Conservation (phyloP, 2,329 filamentous ascomycete genomes). For the Botrytis porri region DNA sequence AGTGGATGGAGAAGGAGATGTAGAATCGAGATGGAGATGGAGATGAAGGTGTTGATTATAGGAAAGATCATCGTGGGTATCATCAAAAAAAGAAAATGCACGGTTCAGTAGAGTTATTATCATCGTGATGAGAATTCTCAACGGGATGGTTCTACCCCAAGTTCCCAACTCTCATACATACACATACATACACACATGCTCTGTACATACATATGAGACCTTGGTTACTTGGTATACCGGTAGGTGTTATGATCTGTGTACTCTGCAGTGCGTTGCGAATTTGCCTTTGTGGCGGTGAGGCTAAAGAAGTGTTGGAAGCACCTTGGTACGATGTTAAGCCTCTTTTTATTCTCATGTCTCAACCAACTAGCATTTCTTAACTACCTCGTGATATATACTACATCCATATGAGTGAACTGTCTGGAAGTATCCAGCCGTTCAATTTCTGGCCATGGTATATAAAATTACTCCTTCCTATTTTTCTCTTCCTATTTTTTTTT, state of each 20-base stretch:
- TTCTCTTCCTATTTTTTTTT: background rate
- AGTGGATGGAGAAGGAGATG: background rate
- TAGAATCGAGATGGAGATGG: background rate
- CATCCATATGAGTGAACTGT: background rate
- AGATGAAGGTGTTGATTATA: background rate
- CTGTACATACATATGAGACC: background rate
- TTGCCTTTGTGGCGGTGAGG: background rate
- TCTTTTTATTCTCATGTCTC: background rate
- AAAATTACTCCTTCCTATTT: background rate
- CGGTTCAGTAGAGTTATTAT: background rate
- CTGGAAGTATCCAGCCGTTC: background rate
- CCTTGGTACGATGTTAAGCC: background rate
- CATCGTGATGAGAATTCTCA: background rate
- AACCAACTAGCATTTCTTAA: background rate
- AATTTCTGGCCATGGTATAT: background rate
- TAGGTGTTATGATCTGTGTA: background rate
- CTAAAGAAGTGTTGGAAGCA: background rate
- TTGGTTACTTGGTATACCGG: background rate
- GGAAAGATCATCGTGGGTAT: background rate
- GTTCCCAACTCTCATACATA: background rate
- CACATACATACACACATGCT: background rate
- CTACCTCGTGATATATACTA: background rate
- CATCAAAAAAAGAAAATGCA: background rate
- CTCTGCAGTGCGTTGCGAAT: background rate
- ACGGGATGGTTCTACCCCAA: background rate